Base-by-base conservation (phyloP, 805 yeast species). In the Barnettozyma californica region DNA sequence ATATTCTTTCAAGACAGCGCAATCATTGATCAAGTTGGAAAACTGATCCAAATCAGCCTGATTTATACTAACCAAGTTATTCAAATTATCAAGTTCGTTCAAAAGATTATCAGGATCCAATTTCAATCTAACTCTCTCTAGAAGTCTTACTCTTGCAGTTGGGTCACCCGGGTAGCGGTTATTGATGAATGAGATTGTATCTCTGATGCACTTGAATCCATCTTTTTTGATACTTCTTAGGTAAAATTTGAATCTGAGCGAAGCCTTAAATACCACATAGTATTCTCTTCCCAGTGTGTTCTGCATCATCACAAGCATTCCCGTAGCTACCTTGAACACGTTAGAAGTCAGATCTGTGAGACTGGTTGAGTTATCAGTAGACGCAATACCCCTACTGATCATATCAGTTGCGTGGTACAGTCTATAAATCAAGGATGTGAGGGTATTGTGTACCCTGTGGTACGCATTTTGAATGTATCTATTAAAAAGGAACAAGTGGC, bases 181-280 rank as follows among this genome's bases (percentile, higher is more conserved):
- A 20, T 50, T 51, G 18, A 61, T 41, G 41, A 59, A 58, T 6
- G 52, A 47, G 14, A 57, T 44, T 1, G 61, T 60, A 21, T 60
- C 62, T 26, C 49, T 49, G 9, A 61, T 48, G 16, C 61, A 57
- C 44, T 54, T 61, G 41, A 50, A 59, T 1, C 61, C 62, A 16
- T 59, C 61, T 23, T 52, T 56, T 14, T 51, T 41, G 10, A 61
- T 34, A 26, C 57, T 54, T 41, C 63, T 52, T 2, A 61, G 38
- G 36, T 44, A 51, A 43, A 57, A 58, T 45, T 60, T 61, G 37
- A 54, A 45, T 43, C 46, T 56, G 23, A 59, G 44, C 1, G 64
- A 53, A 1, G 56, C 35, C 45, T 61, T 61, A 45, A 61, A 59
- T 2, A 56, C 59, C 39, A 55, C 57, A 34, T 61, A 60, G 35